Evolutionary conservation across 768 basidiomycete species (phyloP).

Genomic region (Naganishia antarctica): DNA sequence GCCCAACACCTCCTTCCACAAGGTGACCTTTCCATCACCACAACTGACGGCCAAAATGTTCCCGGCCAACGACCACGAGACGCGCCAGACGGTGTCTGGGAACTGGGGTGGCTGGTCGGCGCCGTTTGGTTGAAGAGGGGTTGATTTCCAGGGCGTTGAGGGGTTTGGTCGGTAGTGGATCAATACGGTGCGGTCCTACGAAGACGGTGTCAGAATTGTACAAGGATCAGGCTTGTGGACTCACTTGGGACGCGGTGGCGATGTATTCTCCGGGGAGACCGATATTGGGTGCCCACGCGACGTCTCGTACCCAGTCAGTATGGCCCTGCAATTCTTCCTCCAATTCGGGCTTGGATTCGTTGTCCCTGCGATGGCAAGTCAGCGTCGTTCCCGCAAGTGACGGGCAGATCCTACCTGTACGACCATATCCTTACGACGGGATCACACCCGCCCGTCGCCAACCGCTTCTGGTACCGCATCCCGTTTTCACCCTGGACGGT

Average conservation of each 20-base stretch:
- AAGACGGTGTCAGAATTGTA: conserved; percentile 49
- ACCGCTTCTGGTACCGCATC: conserved; percentile 71
- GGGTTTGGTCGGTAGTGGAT: conserved; percentile 46
- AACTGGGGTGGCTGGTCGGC: conserved; percentile 65
- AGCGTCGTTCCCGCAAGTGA: neutral
- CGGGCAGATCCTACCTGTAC: conserved; percentile 52
- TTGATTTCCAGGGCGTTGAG: conserved; percentile 45
- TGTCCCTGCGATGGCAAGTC: conserved; percentile 50
- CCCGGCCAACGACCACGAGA: conserved; percentile 94
- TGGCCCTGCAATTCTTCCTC: conserved; percentile 87
- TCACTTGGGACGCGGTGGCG: conserved; percentile 84
- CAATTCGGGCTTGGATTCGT: conserved; percentile 79
- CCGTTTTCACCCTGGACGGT: conserved; percentile 34
- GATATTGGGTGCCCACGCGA: conserved; percentile 98
- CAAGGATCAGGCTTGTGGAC: conserved; percentile 29
- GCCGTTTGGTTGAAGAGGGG: conserved; percentile 49
- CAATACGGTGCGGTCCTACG: conserved; percentile 48
- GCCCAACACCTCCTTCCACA: conserved; percentile 97
- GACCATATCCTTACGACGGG: conserved; percentile 92
- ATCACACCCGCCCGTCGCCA: conserved; percentile 93
- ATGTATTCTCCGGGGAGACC: conserved; percentile 91
- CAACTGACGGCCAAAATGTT: conserved; percentile 94
- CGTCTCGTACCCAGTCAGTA: conserved; percentile 95
- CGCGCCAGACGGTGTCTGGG: conserved; percentile 97
- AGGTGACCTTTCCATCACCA: conserved; percentile 92